These are phyloP conservation scores for Quercus parvula DNA, from an alignment of 306 rosid species.

Conservation along the genomic window DNA sequence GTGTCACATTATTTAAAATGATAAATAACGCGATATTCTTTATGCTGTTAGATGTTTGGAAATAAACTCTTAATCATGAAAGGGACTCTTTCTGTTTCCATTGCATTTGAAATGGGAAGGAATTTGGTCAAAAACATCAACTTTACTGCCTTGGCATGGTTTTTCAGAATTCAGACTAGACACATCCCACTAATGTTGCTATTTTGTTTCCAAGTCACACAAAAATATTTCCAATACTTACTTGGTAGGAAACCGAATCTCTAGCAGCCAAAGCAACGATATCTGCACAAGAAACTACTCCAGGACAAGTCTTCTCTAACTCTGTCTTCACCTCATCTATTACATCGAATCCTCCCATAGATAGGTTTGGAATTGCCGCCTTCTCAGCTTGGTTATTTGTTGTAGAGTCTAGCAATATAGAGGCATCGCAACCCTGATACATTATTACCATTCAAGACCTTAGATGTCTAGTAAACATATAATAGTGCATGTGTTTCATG, in stretches of 20 bases:
- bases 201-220: not conserved
- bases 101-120: no score
- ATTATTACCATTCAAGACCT: no score
- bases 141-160: not conserved
- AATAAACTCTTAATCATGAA: no score
- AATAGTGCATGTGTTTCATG: no score
- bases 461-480: no score
- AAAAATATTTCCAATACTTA: not conserved
- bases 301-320: constrained; percentile 21
- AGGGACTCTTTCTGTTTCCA: no score
- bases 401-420: constrained; percentile 26
- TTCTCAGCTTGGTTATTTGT: constrained; percentile 24
- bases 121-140: no score
- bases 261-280: constrained; percentile 35
- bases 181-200: not conserved
- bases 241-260: constrained; percentile 37
- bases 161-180: not conserved
- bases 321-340: constrained; percentile 37
- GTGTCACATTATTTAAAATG: no score
- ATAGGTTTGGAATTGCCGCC: constrained; percentile 23
- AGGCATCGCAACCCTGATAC: constrained; percentile 42
- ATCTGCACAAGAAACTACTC: constrained; percentile 40
- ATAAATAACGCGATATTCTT: no score
- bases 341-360: constrained; percentile 29
- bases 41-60: no score